These are phyloP conservation scores for Xylaria sp. DNA, from an alignment of 2,329 filamentous ascomycete genomes.

Conservation along the genomic window DNA sequence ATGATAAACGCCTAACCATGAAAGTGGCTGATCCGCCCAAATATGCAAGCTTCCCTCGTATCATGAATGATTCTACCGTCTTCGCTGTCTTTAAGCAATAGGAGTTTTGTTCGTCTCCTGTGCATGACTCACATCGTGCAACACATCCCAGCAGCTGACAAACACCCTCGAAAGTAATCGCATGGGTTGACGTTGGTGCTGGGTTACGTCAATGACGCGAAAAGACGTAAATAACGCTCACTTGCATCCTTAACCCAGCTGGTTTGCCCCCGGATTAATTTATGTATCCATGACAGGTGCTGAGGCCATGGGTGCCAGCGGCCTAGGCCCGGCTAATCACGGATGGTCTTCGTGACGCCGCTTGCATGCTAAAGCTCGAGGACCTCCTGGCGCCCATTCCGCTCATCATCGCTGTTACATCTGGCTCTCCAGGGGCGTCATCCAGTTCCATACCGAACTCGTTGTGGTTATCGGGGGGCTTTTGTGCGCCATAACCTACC, in stretches of 20 bases:
- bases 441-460: conserved; percentile 49
- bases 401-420: conserved; percentile 46
- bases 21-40: conserved; percentile 18
- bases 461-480: conserved; percentile 53
- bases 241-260: background rate
- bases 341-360: conserved; percentile 49
- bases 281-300: background rate
- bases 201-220: background rate
- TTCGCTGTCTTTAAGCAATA: background rate
- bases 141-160: background rate
- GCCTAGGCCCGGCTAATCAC: conserved; percentile 51
- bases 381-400: conserved; percentile 45
- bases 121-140: background rate
- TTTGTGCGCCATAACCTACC: conserved; percentile 58
- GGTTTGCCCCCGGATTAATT: background rate
- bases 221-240: background rate
- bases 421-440: conserved; percentile 62
- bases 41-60: conserved; percentile 16
- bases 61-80: no score
- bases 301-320: background rate
- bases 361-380: conserved; percentile 49
- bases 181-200: background rate
- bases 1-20: conserved; percentile 21
- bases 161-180: background rate
- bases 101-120: background rate